Conservation (phyloP, 208 protist species). For the Crithidia expoeki region DNA sequence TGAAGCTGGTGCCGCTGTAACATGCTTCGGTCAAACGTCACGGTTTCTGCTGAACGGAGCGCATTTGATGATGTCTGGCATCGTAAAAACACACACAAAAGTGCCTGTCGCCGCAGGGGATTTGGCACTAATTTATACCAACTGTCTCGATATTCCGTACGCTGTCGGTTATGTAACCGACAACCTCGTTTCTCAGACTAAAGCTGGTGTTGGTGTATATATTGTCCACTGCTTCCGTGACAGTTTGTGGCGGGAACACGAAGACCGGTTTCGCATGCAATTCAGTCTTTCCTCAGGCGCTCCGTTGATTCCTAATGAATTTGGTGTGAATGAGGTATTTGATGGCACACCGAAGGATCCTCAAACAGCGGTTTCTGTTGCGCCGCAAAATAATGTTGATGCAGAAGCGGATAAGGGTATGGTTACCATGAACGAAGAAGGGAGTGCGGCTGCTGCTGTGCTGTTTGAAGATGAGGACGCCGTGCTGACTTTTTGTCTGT, state of each 20-base stretch:
- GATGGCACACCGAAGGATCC: neutral
- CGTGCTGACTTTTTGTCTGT: slow-evolving; percentile 65
- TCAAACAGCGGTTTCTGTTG: no score
- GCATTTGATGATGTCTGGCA: slow-evolving; percentile 85
- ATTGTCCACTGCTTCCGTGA: slow-evolving; percentile 68
- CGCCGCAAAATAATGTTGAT: neutral
- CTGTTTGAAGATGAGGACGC: slow-evolving; percentile 47
- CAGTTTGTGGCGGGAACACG: slow-evolving; percentile 63
- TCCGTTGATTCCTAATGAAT: slow-evolving; percentile 25
- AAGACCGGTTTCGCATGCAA: slow-evolving; percentile 40
- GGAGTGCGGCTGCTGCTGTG: no score
- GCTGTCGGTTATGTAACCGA: slow-evolving; percentile 66
- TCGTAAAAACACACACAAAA: slow-evolving; percentile 28
- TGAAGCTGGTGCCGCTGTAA: slow-evolving; percentile 31
- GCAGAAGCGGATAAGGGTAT: no score
- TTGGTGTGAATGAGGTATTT: slow-evolving; percentile 33
- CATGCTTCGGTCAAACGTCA: slow-evolving; percentile 65
- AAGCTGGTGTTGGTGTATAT: slow-evolving; percentile 60
- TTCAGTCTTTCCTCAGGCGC: slow-evolving; percentile 23
- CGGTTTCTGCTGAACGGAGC: slow-evolving; percentile 69
- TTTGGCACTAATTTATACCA: slow-evolving; percentile 45
- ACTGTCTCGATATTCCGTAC: slow-evolving; percentile 52
- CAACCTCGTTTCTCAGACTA: slow-evolving; percentile 24
- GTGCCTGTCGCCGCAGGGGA: slow-evolving; percentile 10
- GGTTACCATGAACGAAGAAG: no score